These are phyloP conservation scores for Bryum argenteum DNA, from an alignment of 225 moss, liverwort and hornwort species.

Conservation along the genomic window DNA sequence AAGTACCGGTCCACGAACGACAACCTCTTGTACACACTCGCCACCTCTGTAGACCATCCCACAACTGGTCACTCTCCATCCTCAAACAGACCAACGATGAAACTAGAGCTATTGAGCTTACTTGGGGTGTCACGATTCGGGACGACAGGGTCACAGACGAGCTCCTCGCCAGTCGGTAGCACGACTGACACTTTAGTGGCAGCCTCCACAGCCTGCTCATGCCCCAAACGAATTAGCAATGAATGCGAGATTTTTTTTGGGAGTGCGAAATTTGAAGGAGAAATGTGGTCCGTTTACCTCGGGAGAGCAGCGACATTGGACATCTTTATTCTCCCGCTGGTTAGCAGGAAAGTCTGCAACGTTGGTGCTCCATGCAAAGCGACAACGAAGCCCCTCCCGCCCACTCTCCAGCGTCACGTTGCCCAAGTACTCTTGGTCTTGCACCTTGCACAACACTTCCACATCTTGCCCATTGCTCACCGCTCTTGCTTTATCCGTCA, in stretches of 20 bases:
- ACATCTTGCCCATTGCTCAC: slow-evolving; percentile 15
- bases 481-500: slow-evolving; percentile 18
- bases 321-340: slow-evolving; percentile 8
- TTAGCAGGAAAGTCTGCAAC: slow-evolving; percentile 43
- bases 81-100: no score
- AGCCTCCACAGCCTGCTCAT: slow-evolving; percentile 39
- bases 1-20: slow-evolving; percentile 74
- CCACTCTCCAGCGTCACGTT: slow-evolving; percentile 54
- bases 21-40: slow-evolving; percentile 62
- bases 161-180: slow-evolving; percentile 70
- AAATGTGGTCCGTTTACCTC: slow-evolving; percentile 22
- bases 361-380: slow-evolving; percentile 44
- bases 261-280: no score
- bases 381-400: slow-evolving; percentile 56
- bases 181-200: slow-evolving; percentile 68
- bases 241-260: no score
- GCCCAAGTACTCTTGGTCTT: slow-evolving; percentile 49
- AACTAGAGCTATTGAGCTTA: slow-evolving; percentile 7
- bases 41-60: slow-evolving; percentile 37
- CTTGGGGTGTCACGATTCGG: slow-evolving; percentile 32
- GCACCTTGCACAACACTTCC: slow-evolving; percentile 53
- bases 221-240: background rate
- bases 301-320: slow-evolving; percentile 40
- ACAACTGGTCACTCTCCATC: no score
- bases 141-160: slow-evolving; percentile 58